phyloP scores from a whole-genome alignment of 1,284 basidiomycete species.

The Malassezia japonica region DNA sequence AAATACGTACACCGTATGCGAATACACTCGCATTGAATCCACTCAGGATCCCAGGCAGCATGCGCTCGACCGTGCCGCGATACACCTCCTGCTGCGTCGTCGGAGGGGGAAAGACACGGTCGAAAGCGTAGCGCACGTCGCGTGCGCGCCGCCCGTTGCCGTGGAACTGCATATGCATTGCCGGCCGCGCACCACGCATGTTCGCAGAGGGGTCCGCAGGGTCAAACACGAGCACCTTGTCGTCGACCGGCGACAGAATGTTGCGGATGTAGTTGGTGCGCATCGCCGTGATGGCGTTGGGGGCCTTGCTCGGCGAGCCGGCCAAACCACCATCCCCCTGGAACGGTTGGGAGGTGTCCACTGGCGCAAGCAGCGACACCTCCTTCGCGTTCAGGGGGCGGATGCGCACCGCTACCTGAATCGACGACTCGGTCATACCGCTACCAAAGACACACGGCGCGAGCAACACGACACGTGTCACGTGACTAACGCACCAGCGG shows the following conservation, averaged over 20 bases:
- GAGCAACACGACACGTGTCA: conserved; percentile 8
- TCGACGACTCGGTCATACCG: conserved; percentile 29
- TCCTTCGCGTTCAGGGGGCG: conserved; percentile 43
- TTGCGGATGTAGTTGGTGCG: conserved; percentile 30
- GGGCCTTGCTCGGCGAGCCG: conserved; percentile 31
- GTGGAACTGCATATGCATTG: conserved; percentile 10
- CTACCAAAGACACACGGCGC: not conserved
- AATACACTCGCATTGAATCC: conserved; percentile 48
- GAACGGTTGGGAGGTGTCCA: conserved; percentile 36
- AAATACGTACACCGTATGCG: conserved; percentile 38
- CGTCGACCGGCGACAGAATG: conserved; percentile 43
- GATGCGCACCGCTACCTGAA: conserved; percentile 33
- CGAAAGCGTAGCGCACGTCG: conserved; percentile 46
- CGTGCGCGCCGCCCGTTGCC: conserved; percentile 16
- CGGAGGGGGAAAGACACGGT: conserved; percentile 40
- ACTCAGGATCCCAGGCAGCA: conserved; percentile 41
- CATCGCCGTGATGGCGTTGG: conserved; percentile 12
- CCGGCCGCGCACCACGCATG: not conserved
- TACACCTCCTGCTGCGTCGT: conserved; percentile 39
- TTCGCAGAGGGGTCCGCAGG: conserved; percentile 24
- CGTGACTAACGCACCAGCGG: conserved; percentile 46
- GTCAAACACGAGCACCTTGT: conserved; percentile 46
- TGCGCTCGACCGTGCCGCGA: conserved; percentile 36
- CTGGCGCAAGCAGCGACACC: conserved; percentile 31
- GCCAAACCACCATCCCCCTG: conserved; percentile 46